These are phyloP conservation scores for Pyricularia sp. DNA, from an alignment of 2,329 filamentous ascomycete genomes.

Conservation along the genomic window DNA sequence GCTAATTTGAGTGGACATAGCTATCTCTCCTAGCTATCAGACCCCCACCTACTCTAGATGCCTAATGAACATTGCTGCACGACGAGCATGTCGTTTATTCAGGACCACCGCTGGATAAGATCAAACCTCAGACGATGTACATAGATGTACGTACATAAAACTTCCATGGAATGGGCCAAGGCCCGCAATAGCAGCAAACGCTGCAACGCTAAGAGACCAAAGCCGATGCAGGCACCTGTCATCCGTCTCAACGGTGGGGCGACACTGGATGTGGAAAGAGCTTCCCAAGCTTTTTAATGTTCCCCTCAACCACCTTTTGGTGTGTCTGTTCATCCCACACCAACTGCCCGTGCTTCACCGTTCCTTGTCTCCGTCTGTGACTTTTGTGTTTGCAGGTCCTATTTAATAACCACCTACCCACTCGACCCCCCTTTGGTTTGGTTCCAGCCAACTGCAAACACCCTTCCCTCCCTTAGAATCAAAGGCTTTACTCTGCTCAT, in stretches of 20 bases:
- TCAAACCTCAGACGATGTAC: no score
- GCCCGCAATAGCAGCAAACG: neutral
- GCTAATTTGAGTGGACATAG: neutral
- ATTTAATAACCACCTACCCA: neutral
- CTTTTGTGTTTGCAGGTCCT: neutral
- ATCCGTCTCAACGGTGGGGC: neutral
- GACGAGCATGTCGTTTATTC: neutral
- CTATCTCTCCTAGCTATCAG: neutral
- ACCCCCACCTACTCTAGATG: neutral
- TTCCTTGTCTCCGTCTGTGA: neutral
- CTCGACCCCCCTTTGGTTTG: neutral
- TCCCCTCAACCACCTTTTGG: neutral
- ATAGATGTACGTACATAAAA: no score
- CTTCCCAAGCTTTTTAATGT: conserved; percentile 1
- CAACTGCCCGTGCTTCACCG: neutral
- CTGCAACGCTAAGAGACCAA: neutral
- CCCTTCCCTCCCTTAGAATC: neutral
- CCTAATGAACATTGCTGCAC: neutral
- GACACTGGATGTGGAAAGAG: neutral
- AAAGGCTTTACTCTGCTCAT: neutral
- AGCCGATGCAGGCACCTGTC: neutral
- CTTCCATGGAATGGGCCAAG: neutral
- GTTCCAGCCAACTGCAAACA: neutral
- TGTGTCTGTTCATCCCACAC: neutral
- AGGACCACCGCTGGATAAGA: neutral